Base-by-base conservation (phyloP, 345 rosid genomes). In the Jatropha curcas region DNA sequence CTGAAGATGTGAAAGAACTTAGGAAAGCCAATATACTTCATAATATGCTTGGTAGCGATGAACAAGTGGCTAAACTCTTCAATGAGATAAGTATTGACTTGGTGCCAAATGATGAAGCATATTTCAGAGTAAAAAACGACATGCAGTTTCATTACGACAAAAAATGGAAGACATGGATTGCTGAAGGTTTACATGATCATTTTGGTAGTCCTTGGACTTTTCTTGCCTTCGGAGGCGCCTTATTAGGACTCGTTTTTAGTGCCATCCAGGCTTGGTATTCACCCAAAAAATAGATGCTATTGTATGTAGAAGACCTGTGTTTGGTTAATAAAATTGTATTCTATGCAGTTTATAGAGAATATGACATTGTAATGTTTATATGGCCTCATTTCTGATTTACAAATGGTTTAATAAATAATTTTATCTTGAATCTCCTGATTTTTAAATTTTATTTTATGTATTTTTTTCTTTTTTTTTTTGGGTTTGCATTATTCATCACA, bases 1-100 rank as follows among this genome's bases (percentile, higher is more conserved):
- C 75, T 0, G 58, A 70, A 12, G 78, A 80, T 45, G 81, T 80
- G 3, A 43, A 60, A 37, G 57, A 17, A 30, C 58, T 80, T 35
- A 52, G 78, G 14, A 59, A 65, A 0, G 59, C 52, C 1, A 39
- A 65, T 7, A 35, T 81, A 16, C 51, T 81, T 3, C 20, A 43
- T 50, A 73, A 70, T 37, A 7, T 28, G 28, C 66, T 73, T 6
- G 70, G 70, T 4, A 70, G 69, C 20, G 82, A 80, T 43, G 34
- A 67, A 8, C 69, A 77, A 35, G 78, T 70, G 0, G 78, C 78
- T 0, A 1, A 41, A 0, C 69, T 73, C 20, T 69, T 76, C 63
- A 76, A 76, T 14, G 64, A 39, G 4, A 57, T 68, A 20, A 22
- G 46, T 64, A 64, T 22, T 1, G 65, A 69, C 12, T 20, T 80